phyloP scores from a whole-genome alignment of 768 basidiomycete species.

The Boletus coccyginus region DNA sequence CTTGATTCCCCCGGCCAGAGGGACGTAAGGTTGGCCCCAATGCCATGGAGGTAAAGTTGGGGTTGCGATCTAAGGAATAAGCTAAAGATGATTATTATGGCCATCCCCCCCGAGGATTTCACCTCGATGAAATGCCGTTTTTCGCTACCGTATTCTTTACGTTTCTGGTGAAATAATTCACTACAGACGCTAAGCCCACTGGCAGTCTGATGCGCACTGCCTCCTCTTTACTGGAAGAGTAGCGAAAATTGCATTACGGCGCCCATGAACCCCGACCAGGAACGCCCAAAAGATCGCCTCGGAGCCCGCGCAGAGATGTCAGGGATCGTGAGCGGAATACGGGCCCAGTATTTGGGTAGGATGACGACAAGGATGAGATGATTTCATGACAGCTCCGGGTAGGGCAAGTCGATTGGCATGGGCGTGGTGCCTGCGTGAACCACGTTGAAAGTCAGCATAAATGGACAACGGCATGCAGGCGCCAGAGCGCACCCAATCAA shows the following conservation, averaged over 20 bases:
- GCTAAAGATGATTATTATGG: neutral
- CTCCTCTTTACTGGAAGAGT: neutral
- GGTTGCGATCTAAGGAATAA: neutral
- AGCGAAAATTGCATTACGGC: constrained; percentile 25
- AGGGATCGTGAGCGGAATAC: neutral
- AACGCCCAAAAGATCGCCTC: constrained; percentile 26
- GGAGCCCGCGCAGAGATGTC: constrained; percentile 30
- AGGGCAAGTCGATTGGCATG: constrained; percentile 11
- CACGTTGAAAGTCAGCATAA: constrained; percentile 9
- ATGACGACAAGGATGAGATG: constrained; percentile 25
- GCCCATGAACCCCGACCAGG: constrained; percentile 21
- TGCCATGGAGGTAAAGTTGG: constrained; percentile 2
- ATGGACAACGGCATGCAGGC: constrained; percentile 10
- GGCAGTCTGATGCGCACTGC: constrained; percentile 18
- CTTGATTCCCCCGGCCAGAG: constrained; percentile 1
- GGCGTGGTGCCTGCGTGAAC: constrained; percentile 9
- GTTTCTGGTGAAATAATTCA: neutral
- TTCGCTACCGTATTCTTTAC: constrained; percentile 10
- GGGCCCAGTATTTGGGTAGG: neutral
- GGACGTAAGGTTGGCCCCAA: neutral
- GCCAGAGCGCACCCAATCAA: neutral
- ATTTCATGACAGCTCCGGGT: constrained; percentile 14
- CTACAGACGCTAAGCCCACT: neutral
- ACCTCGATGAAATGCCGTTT: neutral
- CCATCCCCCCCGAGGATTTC: neutral